Percentiles rank a stretch among this genome's conserved stretches.
These are phyloP conservation scores for Chenopodium quinoa DNA, from an alignment of 148 eudicot genomes.

Conservation along the genomic window DNA sequence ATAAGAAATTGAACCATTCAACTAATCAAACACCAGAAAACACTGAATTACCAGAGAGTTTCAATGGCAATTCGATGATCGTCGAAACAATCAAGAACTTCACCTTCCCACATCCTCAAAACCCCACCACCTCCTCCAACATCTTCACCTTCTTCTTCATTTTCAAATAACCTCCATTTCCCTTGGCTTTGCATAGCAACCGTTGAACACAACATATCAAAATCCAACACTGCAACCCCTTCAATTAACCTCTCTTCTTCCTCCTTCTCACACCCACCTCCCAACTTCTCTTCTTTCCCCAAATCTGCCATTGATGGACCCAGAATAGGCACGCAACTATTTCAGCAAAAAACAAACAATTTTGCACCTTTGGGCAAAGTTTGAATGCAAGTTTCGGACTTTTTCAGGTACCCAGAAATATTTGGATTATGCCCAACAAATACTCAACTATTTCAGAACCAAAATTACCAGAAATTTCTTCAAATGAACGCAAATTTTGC, in stretches of 20 bases:
- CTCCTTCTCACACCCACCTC: constrained; percentile 36
- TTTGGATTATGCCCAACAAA: neutral
- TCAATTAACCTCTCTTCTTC: constrained; percentile 61
- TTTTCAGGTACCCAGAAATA: neutral
- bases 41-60: constrained; percentile 26
- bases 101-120: constrained; percentile 99
- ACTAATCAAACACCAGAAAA: neutral
- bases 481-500: neutral
- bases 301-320: constrained; percentile 31
- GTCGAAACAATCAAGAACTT: constrained; percentile 81
- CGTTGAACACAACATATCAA: constrained; percentile 74
- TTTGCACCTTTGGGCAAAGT: constrained; percentile 2
- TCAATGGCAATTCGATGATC: constrained; percentile 66
- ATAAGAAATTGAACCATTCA: neutral
- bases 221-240: constrained; percentile 60
- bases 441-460: neutral
- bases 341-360: neutral
- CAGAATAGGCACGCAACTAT: neutral
- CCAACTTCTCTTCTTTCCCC: constrained; percentile 27
- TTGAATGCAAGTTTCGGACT: constrained; percentile 7
- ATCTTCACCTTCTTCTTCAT: constrained; percentile 32
- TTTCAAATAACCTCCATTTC: constrained; percentile 54
- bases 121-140: constrained; percentile 46
- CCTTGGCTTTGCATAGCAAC: constrained; percentile 88
- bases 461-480: neutral